A percentile compares a stretch with the other conserved stretches of the same genome.
phyloP scores from a whole-genome alignment of 305 asterid genomes.

The Fraxinus xanthoxyloides region DNA sequence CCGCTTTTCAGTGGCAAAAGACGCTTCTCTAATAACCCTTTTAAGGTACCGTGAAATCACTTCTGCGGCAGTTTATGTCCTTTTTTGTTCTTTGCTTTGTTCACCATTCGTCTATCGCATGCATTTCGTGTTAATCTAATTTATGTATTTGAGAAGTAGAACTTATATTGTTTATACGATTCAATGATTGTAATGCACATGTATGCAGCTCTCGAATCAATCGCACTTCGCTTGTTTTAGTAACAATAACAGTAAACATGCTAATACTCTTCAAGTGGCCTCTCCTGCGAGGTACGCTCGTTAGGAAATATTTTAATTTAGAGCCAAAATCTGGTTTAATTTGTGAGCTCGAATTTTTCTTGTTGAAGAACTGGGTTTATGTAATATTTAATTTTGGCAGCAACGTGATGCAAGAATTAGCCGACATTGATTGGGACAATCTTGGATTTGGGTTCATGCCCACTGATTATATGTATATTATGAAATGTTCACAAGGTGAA shows the following conservation, averaged over 20 bases:
- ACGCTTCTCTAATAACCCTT: constrained; percentile 25
- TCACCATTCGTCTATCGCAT: neutral
- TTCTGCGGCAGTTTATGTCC: neutral
- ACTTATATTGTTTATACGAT: neutral
- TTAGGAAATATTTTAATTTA: neutral
- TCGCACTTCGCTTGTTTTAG: constrained; percentile 35
- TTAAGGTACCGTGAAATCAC: constrained; percentile 32
- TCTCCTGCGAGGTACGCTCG: constrained; percentile 51
- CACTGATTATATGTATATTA: constrained; percentile 88
- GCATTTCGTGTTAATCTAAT: neutral
- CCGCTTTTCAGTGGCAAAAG: constrained; percentile 30
- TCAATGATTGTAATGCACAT: neutral
- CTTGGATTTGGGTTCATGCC: constrained; percentile 76
- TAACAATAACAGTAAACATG: constrained; percentile 25
- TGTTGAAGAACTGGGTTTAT: constrained; percentile 10
- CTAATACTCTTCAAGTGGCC: constrained; percentile 40
- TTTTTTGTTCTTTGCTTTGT: neutral
- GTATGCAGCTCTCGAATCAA: constrained; percentile 44
- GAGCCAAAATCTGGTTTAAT: neutral
- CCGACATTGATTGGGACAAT: constrained; percentile 87
- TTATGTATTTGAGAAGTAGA: neutral
- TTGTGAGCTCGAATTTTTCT: neutral
- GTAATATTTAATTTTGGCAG: constrained; percentile 41
- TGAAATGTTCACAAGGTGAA: constrained; percentile 78
- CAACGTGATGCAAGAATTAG: constrained; percentile 43